Evolutionary conservation across 345 rosid genomes (phyloP).

Genomic region (Schrenkiella parvula): DNA sequence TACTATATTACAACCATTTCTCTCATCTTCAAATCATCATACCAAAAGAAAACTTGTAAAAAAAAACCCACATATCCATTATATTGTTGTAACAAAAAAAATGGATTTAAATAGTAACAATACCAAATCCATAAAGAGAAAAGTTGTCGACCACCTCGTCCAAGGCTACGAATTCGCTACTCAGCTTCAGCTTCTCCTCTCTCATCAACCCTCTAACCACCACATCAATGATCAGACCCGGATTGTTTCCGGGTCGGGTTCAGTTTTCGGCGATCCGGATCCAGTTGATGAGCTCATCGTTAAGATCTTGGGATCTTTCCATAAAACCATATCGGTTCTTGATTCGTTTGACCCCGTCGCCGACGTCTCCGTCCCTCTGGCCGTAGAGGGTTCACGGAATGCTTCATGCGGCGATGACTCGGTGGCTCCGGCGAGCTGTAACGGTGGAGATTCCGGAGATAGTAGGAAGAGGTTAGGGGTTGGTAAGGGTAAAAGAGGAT

Average conservation of each 20-base stretch:
- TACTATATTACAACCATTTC: conserved; percentile 9
- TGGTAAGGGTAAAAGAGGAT: conserved; percentile 54
- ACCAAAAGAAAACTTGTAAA: neutral
- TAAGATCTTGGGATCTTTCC: conserved; percentile 58
- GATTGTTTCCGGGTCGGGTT: conserved; percentile 2
- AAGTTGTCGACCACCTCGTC: conserved; percentile 40
- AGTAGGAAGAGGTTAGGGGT: conserved; percentile 40
- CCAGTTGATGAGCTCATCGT: conserved; percentile 34
- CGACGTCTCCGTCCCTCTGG: conserved; percentile 1
- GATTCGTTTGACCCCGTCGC: conserved; percentile 15
- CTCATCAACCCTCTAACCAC: conserved; percentile 21
- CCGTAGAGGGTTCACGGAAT: conserved; percentile 31
- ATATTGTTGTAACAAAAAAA: neutral
- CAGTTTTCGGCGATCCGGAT: neutral
- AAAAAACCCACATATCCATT: neutral
- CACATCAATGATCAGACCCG: conserved; percentile 1
- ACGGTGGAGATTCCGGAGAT: conserved; percentile 50
- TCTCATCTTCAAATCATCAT: conserved; percentile 1
- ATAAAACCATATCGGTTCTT: conserved; percentile 41
- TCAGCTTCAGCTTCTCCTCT: conserved; percentile 47
- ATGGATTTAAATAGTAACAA: conserved; percentile 26
- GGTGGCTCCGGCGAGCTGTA: conserved; percentile 32
- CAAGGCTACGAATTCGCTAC: conserved; percentile 43
- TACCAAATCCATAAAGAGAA: conserved; percentile 21
- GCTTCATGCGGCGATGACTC: conserved; percentile 36